Evolutionary conservation across 371 early-diverging fungal genomes (phyloP).

Genomic region (Mortierella sp.): DNA sequence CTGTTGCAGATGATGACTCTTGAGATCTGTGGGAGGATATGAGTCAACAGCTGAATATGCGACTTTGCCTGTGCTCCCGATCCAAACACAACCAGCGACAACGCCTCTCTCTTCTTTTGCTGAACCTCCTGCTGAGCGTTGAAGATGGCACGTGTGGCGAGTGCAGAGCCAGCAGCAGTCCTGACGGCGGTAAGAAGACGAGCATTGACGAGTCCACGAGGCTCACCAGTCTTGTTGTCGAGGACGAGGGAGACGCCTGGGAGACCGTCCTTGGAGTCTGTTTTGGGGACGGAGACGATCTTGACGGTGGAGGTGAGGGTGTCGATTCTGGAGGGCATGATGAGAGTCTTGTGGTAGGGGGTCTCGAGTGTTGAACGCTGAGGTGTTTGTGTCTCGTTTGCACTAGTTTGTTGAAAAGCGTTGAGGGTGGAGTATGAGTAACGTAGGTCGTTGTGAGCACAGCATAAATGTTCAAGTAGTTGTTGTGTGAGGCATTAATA

Average conservation of each 20-base stretch:
- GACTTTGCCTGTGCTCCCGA: constrained; percentile 72
- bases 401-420: constrained; percentile 13
- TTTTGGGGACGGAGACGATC: constrained; percentile 68
- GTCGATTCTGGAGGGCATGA: constrained; percentile 72
- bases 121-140: neutral
- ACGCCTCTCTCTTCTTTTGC: neutral
- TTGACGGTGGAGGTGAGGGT: constrained; percentile 67
- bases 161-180: constrained; percentile 74
- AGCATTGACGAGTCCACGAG: constrained; percentile 70
- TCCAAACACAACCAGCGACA: constrained; percentile 67
- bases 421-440: neutral
- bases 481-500: neutral
- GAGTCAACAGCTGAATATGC: constrained; percentile 69
- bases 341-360: constrained; percentile 61
- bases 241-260: constrained; percentile 69
- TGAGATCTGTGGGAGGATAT: constrained; percentile 62
- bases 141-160: constrained; percentile 62
- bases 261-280: constrained; percentile 64
- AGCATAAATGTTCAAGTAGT: neutral
- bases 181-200: constrained; percentile 69
- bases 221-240: constrained; percentile 64
- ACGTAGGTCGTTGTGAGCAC: neutral
- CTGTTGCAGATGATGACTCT: constrained; percentile 68
- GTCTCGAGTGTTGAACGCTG: constrained; percentile 63
- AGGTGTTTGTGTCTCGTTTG: constrained; percentile 65